Conservation (phyloP, 1,139 yeast species). For the Pichia sorboxylosa region DNA sequence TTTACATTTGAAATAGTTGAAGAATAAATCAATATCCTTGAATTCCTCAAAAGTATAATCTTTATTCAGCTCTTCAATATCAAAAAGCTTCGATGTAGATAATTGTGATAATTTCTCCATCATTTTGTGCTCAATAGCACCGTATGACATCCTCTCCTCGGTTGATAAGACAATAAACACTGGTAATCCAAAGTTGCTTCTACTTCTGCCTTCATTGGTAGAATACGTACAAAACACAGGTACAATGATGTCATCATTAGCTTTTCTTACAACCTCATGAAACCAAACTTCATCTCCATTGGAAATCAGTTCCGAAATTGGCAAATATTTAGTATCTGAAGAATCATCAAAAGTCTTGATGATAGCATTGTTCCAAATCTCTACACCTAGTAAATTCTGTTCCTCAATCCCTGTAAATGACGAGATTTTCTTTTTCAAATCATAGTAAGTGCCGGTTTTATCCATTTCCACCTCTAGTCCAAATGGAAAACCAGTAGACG, state of each 20-base stretch:
- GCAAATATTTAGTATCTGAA: constrained; percentile 48
- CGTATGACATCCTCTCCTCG: constrained; percentile 40
- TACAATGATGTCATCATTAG: constrained; percentile 38
- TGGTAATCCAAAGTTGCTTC: constrained; percentile 54
- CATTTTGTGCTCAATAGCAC: constrained; percentile 44
- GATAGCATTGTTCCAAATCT: constrained; percentile 58
- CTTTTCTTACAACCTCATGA: constrained; percentile 44
- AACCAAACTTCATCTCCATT: constrained; percentile 55
- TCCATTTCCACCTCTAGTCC: constrained; percentile 60
- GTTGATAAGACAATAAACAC: constrained; percentile 47
- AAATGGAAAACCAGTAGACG: constrained; percentile 39
- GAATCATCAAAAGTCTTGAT: constrained; percentile 57
- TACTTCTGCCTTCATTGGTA: constrained; percentile 23
- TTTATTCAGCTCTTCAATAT: background rate
- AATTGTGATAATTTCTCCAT: constrained; percentile 32
- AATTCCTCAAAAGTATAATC: background rate
- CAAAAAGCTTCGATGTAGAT: constrained; percentile 26
- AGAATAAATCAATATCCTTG: background rate
- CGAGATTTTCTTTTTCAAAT: constrained; percentile 51
- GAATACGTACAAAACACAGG: constrained; percentile 56
- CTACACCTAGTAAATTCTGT: constrained; percentile 47
- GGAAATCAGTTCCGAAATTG: constrained; percentile 58
- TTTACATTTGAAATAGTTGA: background rate
- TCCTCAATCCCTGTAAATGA: constrained; percentile 35
- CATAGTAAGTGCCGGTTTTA: constrained; percentile 53